Percentiles rank a stretch among this genome's conserved stretches.
These are phyloP conservation scores for Nelumbo lutea DNA, from an alignment of 164 flowering plant genomes.

Conservation along the genomic window DNA sequence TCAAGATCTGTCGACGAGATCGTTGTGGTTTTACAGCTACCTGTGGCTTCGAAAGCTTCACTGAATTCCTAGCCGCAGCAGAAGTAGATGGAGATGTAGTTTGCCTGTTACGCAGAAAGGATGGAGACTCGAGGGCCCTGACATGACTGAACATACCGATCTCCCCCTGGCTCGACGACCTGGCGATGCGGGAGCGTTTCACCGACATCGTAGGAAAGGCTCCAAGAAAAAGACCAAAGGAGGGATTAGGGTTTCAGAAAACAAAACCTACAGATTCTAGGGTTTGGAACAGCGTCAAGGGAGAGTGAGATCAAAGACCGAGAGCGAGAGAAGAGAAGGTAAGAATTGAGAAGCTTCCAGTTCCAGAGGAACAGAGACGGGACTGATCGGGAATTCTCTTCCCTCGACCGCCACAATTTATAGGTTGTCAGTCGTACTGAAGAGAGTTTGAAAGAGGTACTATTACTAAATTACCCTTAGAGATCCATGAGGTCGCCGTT, in stretches of 20 bases:
- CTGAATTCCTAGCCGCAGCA: background rate
- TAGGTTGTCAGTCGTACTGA: no score
- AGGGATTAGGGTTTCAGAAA: background rate
- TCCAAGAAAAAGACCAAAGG: background rate
- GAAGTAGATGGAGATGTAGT: background rate
- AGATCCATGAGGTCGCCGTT: no score
- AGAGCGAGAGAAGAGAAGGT: background rate
- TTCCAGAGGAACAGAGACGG: no score
- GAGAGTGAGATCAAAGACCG: background rate
- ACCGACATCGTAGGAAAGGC: slow-evolving; percentile 11
- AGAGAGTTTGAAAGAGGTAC: no score
- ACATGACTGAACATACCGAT: background rate
- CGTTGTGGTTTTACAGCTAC: slow-evolving; percentile 1
- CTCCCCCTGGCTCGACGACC: slow-evolving; percentile 20
- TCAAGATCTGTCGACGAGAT: slow-evolving; percentile 1
- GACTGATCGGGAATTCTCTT: no score
- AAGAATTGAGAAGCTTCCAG: background rate
- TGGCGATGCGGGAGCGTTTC: slow-evolving; percentile 7
- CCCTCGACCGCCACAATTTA: no score
- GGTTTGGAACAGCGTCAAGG: background rate
- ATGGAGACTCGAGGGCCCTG: slow-evolving; percentile 1
- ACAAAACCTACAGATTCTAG: background rate
- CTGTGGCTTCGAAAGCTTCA: background rate
- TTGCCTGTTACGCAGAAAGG: background rate
- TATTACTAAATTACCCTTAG: no score